Conservation (phyloP, 2,329 filamentous ascomycete species). For the Arachnomyces sp. region DNA sequence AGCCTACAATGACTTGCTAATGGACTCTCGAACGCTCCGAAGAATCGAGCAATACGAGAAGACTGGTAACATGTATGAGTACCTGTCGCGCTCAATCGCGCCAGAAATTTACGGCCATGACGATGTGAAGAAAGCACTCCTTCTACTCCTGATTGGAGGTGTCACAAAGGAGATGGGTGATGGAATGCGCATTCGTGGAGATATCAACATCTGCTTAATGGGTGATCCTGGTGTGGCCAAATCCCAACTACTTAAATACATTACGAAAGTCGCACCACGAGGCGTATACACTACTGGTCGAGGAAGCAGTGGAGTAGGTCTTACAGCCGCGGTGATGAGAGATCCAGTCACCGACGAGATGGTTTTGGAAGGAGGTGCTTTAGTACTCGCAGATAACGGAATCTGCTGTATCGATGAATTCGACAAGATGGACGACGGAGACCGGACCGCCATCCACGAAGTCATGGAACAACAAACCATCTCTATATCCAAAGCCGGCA, state of each 20-base stretch:
- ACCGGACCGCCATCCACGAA: constrained; percentile 75
- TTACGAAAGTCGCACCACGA: constrained; percentile 92
- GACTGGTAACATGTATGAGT: constrained; percentile 89
- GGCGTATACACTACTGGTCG: constrained; percentile 80
- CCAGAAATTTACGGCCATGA: constrained; percentile 95
- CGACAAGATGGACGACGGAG: constrained; percentile 76
- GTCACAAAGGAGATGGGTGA: constrained; percentile 96
- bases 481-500: constrained; percentile 81
- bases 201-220: constrained; percentile 98
- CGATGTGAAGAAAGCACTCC: constrained; percentile 94
- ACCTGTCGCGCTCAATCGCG: constrained; percentile 89
- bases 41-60: constrained; percentile 80
- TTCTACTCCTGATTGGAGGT: constrained; percentile 92
- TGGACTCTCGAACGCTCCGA: constrained; percentile 70
- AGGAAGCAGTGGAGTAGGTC: constrained; percentile 71
- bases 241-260: constrained; percentile 96
- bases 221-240: constrained; percentile 99
- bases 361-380: constrained; percentile 69
- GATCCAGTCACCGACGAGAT: constrained; percentile 74
- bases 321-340: constrained; percentile 73
- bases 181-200: constrained; percentile 96
- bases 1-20: constrained; percentile 84
- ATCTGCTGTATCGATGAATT: constrained; percentile 83
- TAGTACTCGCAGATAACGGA: constrained; percentile 72
- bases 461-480: constrained; percentile 86